Evolutionary conservation across 1,284 basidiomycete genomes (phyloP).

Genomic region (Amylostereum chailletii): DNA sequence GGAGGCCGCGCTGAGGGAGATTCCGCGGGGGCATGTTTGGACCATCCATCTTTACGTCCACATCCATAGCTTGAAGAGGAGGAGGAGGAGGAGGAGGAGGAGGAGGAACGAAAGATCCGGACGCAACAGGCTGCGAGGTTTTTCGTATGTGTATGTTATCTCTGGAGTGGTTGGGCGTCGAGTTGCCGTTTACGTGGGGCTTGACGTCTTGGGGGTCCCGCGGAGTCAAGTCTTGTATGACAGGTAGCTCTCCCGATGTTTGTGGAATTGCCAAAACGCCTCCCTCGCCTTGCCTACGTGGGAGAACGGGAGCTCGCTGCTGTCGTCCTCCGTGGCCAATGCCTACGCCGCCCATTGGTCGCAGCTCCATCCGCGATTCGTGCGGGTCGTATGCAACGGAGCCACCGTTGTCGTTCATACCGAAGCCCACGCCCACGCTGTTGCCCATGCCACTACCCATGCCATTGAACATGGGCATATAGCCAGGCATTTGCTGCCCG

Average conservation of each 20-base stretch:
- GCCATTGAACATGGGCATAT: constrained; percentile 52
- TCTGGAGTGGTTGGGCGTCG: neutral
- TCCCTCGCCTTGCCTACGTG: constrained; percentile 39
- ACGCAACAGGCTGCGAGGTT: neutral
- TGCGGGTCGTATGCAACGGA: constrained; percentile 62
- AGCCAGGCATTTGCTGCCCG: constrained; percentile 25
- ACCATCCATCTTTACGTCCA: constrained; percentile 14
- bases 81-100: neutral
- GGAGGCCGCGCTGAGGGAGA: constrained; percentile 22
- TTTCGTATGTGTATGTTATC: neutral
- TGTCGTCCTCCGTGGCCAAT: constrained; percentile 27
- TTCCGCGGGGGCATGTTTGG: constrained; percentile 10
- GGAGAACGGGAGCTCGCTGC: constrained; percentile 46
- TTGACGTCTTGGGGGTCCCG: constrained; percentile 23
- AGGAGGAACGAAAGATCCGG: neutral
- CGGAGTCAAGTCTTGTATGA: constrained; percentile 74
- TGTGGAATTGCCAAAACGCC: constrained; percentile 22
- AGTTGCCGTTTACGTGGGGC: constrained; percentile 3
- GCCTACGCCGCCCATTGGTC: constrained; percentile 22
- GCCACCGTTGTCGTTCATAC: constrained; percentile 22
- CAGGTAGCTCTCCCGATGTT: constrained; percentile 58
- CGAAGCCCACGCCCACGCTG: constrained; percentile 30
- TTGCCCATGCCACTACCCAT: constrained; percentile 14
- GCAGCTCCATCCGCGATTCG: constrained; percentile 72
- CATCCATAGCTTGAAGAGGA: neutral